These are phyloP conservation scores for Puccinia horiana DNA, from an alignment of 1,284 basidiomycete genomes.

Conservation along the genomic window DNA sequence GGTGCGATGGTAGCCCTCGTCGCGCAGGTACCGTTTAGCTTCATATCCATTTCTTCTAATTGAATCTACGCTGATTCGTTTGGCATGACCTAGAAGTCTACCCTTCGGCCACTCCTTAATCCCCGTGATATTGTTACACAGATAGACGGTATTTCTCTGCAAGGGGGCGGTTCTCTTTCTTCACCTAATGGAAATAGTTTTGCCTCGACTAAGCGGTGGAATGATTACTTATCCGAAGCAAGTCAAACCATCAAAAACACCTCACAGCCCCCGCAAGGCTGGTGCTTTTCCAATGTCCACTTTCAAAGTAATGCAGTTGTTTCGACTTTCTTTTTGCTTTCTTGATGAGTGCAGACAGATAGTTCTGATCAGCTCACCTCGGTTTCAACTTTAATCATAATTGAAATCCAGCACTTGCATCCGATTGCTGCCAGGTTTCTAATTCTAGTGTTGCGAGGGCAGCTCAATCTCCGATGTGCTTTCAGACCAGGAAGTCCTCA, in stretches of 20 bases:
- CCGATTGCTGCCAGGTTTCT: conserved; percentile 1
- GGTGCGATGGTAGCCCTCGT: conserved; percentile 32
- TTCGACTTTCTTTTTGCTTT: background rate
- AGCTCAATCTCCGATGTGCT: conserved; percentile 6
- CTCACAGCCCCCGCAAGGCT: conserved; percentile 7
- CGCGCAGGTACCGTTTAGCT: background rate
- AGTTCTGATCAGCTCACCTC: background rate
- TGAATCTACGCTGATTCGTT: background rate
- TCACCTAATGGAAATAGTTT: background rate
- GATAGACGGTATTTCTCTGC: conserved; percentile 8
- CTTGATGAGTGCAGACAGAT: background rate
- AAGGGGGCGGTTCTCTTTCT: background rate
- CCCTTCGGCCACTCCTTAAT: background rate
- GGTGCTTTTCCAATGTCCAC: background rate
- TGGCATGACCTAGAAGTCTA: conserved; percentile 2
- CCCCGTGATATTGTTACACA: conserved; percentile 26
- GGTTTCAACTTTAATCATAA: background rate
- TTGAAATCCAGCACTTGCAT: background rate
- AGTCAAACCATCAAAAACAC: background rate
- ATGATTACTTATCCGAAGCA: conserved; percentile 15
- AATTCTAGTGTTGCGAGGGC: background rate
- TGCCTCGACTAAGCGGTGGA: background rate
- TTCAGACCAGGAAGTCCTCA: background rate
- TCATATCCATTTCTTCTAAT: background rate
- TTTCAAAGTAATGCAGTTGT: conserved; percentile 16